Evolutionary conservation across 2,329 filamentous ascomycete genomes (phyloP).

Genomic region (Drechslerella coelobrocha): DNA sequence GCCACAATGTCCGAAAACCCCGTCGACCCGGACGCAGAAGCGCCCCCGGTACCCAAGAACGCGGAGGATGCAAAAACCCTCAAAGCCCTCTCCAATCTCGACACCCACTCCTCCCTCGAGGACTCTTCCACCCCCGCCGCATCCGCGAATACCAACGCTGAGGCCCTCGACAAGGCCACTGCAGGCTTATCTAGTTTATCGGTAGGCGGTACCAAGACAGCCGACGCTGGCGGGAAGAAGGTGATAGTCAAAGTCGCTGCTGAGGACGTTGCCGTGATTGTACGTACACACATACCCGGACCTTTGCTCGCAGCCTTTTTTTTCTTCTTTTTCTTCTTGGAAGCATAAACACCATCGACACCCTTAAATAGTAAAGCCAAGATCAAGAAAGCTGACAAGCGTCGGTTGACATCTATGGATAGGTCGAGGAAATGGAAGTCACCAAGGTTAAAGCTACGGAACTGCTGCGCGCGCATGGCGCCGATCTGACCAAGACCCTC

Average conservation of each 20-base stretch:
- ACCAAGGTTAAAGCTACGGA: conserved; percentile 76
- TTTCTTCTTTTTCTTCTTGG: too few species aligned
- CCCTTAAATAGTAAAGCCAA: too few species aligned
- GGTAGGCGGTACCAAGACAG: conserved; percentile 56
- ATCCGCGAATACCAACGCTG: conserved; percentile 57
- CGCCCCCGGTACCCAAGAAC: conserved; percentile 51
- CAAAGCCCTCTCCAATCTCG: conserved; percentile 52
- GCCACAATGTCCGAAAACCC: conserved; percentile 35
- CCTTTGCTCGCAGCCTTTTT: too few species aligned
- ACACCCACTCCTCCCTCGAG: conserved; percentile 40
- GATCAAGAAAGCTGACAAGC: too few species aligned
- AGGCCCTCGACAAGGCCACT: conserved; percentile 59
- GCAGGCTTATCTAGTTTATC: conserved; percentile 59
- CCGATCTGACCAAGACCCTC: conserved; percentile 72
- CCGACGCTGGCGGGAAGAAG: conserved; percentile 37
- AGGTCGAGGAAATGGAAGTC: conserved; percentile 74
- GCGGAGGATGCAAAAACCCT: conserved; percentile 53
- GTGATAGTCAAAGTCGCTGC: conserved; percentile 72
- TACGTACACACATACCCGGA: conserved; percentile 56
- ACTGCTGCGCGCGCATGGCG: conserved; percentile 73
- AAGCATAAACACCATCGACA: too few species aligned
- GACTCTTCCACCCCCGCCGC: conserved; percentile 26
- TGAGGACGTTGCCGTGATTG: conserved; percentile 73
- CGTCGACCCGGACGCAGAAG: conserved; percentile 39
- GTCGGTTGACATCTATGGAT: too few species aligned